Conservation (phyloP, 352 stramenopile genomes). For the Phytophthora meadii region DNA sequence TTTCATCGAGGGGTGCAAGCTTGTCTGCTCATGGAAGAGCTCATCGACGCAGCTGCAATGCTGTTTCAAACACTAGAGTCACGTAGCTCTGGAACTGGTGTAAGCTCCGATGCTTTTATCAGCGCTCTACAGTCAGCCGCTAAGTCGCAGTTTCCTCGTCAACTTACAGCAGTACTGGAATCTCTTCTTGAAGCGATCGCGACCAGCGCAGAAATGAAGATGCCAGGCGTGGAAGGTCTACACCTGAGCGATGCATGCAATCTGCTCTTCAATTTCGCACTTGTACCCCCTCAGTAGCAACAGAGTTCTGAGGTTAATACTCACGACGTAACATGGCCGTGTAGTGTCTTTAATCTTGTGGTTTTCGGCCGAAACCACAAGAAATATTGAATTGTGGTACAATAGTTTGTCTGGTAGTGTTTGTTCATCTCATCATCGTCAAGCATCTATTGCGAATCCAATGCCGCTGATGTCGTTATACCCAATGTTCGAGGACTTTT, state of each 20-base stretch:
- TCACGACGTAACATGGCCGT: no score
- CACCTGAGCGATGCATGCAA: slow-evolving; percentile 25
- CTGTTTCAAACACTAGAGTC: slow-evolving; percentile 27
- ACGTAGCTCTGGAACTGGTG: neutral
- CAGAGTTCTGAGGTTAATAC: no score
- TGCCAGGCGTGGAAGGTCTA: neutral
- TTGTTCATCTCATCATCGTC: no score
- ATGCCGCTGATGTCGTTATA: no score
- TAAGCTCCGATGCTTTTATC: slow-evolving; percentile 10
- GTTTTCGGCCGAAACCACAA: no score
- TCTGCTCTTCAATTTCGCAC: slow-evolving; percentile 20
- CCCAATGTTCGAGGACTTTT: no score
- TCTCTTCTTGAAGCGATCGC: slow-evolving; percentile 11
- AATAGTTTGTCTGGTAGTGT: no score
- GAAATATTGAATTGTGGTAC: no score
- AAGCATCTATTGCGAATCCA: no score
- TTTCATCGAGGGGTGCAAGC: slow-evolving; percentile 29
- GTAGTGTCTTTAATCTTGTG: no score
- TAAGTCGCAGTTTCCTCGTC: slow-evolving; percentile 22
- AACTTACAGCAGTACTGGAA: slow-evolving; percentile 10
- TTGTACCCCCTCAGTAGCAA: no score
- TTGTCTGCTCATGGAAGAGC: slow-evolving; percentile 34
- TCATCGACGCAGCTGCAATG: slow-evolving; percentile 25
- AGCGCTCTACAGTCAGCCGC: slow-evolving; percentile 22
- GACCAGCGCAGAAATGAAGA: neutral